phyloP scores from a whole-genome alignment of 2,329 filamentous ascomycete genomes.

The Amylocarpus encephaloides region DNA sequence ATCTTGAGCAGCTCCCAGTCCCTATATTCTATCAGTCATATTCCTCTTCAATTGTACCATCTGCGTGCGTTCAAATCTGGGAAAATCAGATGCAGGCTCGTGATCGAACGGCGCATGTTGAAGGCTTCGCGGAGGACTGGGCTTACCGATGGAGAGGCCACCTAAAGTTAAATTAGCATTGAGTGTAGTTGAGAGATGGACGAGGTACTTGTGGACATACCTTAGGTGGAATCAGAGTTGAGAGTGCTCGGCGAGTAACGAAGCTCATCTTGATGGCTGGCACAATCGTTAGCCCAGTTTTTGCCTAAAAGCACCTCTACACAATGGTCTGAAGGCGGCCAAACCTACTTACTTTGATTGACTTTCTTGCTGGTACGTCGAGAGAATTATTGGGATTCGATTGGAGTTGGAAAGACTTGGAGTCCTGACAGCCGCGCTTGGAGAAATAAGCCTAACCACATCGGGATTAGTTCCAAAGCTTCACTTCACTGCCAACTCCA shows the following conservation, averaged over 20 bases:
- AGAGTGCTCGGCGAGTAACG: slow-evolving; percentile 84
- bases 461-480: background rate
- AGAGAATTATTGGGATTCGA: slow-evolving; percentile 16
- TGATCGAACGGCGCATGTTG: background rate
- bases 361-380: slow-evolving; percentile 24
- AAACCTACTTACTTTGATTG: slow-evolving; percentile 26
- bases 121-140: background rate
- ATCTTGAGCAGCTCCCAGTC: slow-evolving; percentile 90
- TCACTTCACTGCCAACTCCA: background rate
- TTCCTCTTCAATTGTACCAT: slow-evolving; percentile 3
- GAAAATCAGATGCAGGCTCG: background rate
- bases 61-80: background rate
- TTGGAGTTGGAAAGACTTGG: slow-evolving; percentile 15
- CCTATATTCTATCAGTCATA: slow-evolving; percentile 51
- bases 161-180: slow-evolving; percentile 21
- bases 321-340: background rate
- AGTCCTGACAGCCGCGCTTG: slow-evolving; percentile 10
- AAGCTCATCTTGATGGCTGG: slow-evolving; percentile 73
- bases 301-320: background rate
- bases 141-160: slow-evolving; percentile 34
- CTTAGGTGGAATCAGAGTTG: slow-evolving; percentile 99
- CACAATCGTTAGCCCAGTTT: slow-evolving; percentile 30
- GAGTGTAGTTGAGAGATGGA: background rate
- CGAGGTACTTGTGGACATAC: slow-evolving; percentile 43
- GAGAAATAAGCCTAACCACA: background rate